Evolutionary conservation across 176 grass and related monocot species (phyloP).

Genomic region (Secale cereale): DNA sequence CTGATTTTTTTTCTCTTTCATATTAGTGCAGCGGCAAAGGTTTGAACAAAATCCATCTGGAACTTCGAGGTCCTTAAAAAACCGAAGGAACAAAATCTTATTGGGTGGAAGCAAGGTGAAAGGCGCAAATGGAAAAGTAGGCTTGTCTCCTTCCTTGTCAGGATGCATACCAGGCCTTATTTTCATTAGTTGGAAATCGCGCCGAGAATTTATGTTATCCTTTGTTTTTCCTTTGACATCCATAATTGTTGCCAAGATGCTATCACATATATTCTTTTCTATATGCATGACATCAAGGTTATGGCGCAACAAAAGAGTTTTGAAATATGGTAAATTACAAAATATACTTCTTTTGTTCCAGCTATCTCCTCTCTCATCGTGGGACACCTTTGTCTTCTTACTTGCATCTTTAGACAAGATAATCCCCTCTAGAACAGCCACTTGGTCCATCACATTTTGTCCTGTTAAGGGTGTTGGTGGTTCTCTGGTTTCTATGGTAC

Average conservation of each 20-base stretch:
- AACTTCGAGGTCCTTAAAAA: neutral
- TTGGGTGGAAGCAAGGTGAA: neutral
- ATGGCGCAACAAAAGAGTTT: neutral
- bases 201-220: neutral
- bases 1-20: neutral
- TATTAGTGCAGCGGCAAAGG: neutral
- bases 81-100: neutral
- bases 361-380: neutral
- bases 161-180: neutral
- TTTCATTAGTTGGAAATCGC: neutral
- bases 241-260: neutral
- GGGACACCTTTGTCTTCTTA: neutral
- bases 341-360: neutral
- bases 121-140: neutral
- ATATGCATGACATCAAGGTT: conserved; percentile 28
- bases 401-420: neutral
- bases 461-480: neutral
- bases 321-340: neutral
- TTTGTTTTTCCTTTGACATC: neutral
- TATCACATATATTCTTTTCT: conserved; percentile 22
- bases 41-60: neutral
- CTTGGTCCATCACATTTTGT: neutral
- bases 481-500: neutral
- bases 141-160: neutral
- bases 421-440: neutral